These are phyloP conservation scores for Nemophila menziesii DNA, from an alignment of 257 asterid species.

Conservation along the genomic window DNA sequence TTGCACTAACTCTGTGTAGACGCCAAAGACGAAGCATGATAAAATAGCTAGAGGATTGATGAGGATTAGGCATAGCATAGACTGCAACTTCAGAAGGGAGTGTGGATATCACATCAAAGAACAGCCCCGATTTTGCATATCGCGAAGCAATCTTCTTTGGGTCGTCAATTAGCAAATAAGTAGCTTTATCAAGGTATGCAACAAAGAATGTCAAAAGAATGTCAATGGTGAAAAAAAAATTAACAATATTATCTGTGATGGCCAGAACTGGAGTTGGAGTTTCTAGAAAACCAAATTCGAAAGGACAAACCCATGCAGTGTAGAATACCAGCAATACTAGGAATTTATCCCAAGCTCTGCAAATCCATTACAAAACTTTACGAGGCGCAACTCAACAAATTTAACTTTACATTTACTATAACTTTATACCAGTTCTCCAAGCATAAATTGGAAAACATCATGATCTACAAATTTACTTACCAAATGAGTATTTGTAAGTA, in stretches of 20 bases:
- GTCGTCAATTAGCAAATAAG: conserved; percentile 43
- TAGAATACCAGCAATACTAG: conserved; percentile 57
- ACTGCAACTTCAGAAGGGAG: conserved; percentile 46
- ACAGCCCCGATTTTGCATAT: conserved; percentile 45
- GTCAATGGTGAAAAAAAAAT: conserved; percentile 50
- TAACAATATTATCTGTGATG: conserved; percentile 48
- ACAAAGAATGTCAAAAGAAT: conserved; percentile 66
- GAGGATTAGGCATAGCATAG: conserved; percentile 20
- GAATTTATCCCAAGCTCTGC: conserved; percentile 57
- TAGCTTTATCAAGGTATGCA: conserved; percentile 62
- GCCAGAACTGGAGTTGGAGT: conserved; percentile 28
- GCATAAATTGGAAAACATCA: not conserved
- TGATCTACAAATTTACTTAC: no score
- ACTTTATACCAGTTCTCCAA: not conserved
- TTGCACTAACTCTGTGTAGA: conserved; percentile 56
- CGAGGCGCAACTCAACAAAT: not conserved
- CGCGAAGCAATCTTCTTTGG: conserved; percentile 43
- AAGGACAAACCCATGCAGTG: conserved; percentile 87
- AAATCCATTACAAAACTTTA: conserved; percentile 5
- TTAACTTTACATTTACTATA: not conserved
- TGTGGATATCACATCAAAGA: conserved; percentile 56
- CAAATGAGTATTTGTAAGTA: no score
- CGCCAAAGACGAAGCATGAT: conserved; percentile 85
- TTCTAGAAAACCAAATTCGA: conserved; percentile 67
- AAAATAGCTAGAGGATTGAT: conserved; percentile 38